phyloP scores from a whole-genome alignment of 2,329 filamentous ascomycete species.

The Hypoxylon sp. region DNA sequence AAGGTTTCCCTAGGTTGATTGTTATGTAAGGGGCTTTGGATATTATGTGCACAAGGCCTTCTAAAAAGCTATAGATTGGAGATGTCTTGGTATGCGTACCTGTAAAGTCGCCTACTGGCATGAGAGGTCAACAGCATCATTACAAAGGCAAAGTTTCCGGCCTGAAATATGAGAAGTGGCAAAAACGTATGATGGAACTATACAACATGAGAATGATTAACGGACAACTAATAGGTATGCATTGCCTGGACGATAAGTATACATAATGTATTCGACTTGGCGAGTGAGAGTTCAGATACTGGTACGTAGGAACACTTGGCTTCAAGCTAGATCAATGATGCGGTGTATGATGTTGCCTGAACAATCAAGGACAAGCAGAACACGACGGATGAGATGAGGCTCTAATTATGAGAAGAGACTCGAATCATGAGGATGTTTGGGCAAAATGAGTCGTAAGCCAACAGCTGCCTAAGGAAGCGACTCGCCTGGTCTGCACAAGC shows the following conservation, averaged over 20 bases:
- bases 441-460: conserved; percentile 2
- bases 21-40: background rate
- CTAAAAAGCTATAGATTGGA: background rate
- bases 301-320: background rate
- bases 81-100: background rate
- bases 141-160: too few species aligned
- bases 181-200: too few species aligned
- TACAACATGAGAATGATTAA: background rate
- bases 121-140: too few species aligned
- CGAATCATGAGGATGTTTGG: background rate
- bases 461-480: background rate
- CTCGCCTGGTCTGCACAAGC: background rate
- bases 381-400: background rate
- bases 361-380: background rate
- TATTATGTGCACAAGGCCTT: background rate
- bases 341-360: background rate
- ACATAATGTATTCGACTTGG: background rate
- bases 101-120: too few species aligned
- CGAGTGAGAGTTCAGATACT: background rate
- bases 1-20: background rate
- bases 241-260: background rate
- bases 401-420: background rate
- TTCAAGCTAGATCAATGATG: background rate
- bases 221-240: background rate
- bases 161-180: too few species aligned